Evolutionary conservation across 2,329 filamentous ascomycete species (phyloP).

Genomic region (Fusarium domesticum): DNA sequence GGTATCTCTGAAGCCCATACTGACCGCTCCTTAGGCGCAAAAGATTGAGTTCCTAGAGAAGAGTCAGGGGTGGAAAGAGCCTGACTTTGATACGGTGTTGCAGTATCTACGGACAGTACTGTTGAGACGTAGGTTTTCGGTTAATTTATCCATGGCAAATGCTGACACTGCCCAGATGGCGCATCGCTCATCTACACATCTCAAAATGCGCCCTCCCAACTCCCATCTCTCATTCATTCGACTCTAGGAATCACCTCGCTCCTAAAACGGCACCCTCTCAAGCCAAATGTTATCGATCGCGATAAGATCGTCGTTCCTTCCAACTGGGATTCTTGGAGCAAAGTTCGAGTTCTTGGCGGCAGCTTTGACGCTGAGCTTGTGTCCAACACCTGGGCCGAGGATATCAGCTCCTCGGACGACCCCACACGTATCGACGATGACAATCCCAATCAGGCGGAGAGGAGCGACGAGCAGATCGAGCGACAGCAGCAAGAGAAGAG

Average conservation of each 20-base stretch:
- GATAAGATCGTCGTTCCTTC: constrained; percentile 93
- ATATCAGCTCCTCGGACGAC: constrained; percentile 60
- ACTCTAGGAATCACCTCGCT: constrained; percentile 83
- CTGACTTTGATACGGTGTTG: constrained; percentile 92
- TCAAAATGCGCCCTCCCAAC: constrained; percentile 69
- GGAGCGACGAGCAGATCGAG: constrained; percentile 23
- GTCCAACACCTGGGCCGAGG: constrained; percentile 80
- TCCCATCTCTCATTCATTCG: constrained; percentile 79
- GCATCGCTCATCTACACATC: constrained; percentile 83
- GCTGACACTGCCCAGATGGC: constrained; percentile 56
- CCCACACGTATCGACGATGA: constrained; percentile 25
- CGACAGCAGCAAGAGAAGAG: constrained; percentile 42
- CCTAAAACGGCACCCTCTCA: constrained; percentile 72
- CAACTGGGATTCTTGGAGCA: constrained; percentile 98
- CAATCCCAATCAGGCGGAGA: constrained; percentile 25
- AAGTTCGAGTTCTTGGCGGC: constrained; percentile 87
- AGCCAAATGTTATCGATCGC: constrained; percentile 87
- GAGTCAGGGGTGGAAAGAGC: constrained; percentile 89
- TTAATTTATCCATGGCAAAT: background rate
- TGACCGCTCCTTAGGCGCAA: constrained; percentile 57
- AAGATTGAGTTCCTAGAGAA: constrained; percentile 89
- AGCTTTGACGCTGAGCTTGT: constrained; percentile 88
- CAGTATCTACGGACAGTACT: constrained; percentile 89
- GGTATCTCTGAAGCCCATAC: background rate
- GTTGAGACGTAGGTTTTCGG: constrained; percentile 62